Evolutionary conservation across 192 early-diverging fungal genomes (phyloP), one percentile per base, ranked within the genome.

Genomic region (Umbelopsis ramanniana): DNA sequence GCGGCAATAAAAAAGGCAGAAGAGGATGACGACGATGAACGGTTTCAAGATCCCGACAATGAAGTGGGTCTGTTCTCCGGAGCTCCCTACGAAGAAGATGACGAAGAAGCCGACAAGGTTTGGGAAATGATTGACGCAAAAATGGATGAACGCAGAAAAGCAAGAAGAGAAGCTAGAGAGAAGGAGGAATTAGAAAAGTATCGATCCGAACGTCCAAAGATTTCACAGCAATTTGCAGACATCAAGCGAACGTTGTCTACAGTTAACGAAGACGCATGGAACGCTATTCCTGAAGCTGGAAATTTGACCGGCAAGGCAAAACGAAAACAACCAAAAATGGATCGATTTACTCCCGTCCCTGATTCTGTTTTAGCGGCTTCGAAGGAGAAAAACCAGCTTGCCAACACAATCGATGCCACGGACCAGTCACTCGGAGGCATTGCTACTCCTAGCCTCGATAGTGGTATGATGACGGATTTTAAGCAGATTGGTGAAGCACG

Each of bases 81-180:
- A 6, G 84, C 87, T 33, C 94, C 94, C 7, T 98, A 98, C 71
- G 98, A 97, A 54, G 92, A 90, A 21, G 97, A 98, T 72, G 98
- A 99, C 74, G 96, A 97, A 75, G 98, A 99, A 75, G 98, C 98
- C 2, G 98, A 99, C 74, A 79, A 86, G 57, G 92, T 99, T 12
- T 99, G 93, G 81, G 91, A 92, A 21, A 81, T 88, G 52, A 92
- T 99, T 53, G 98, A 98, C 66, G 80, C 81, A 15, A 93, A 93
- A 69, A 95, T 97, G 93, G 95, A 97, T 68, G 91, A 95, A 69
- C 83, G 96, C 33, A 84, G 94, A 45, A 87, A 89, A 57, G 86
- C 83, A 1, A 74, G 93, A 72, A 83, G 93, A 67, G 95, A 95
- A 79, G 86, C 86, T 12, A 76, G 91, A 53, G 91, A 96, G 76